Base-by-base conservation (phyloP, 2,329 filamentous ascomycete species). In the Aspergillaceae sp. region DNA sequence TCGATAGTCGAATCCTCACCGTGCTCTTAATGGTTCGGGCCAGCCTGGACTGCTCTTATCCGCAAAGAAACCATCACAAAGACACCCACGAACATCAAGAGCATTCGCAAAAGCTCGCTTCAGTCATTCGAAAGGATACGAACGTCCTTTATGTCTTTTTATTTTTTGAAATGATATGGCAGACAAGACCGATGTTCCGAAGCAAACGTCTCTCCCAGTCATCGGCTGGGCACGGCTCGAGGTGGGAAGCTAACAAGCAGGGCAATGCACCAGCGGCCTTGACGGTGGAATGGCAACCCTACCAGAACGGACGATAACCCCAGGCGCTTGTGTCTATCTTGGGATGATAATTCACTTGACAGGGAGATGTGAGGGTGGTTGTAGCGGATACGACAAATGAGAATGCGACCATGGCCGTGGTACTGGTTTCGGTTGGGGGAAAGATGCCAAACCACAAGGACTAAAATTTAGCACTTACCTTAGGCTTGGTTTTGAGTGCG, bases 401-500 rank as follows among this genome's bases (percentile, higher is more conserved):
- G 3, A 48, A 28, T 33, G 42, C 26, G 28, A 37, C 19, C 19
- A 37, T 29, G 11, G n/a, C 19, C 28, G 9, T 27, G 33, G 40
- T 4, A 29, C 5, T n/a, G 5, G 10, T n/a, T 41, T 9, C 30
- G 8, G 5, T 6, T 32, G 30, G 5, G 5, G 30, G 30, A 9
- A 32, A 6, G 8, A 32, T 32, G 8, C 8, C 6, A 32, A 32
- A 32, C 8, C 30, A 32, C 19, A 19, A 19, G 4, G 5, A 9
- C 8, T 29, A n/a, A n/a, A n/a, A n/a, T n/a, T n/a, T n/a, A 38
- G 32, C 7, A 70, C 76, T 64, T 65, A 88, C 87, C 80, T 90
- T 91, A 4, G 90, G 90, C 60, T 84, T 83, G 34, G 80, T 91
- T 74, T 94, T 94, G 43, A 96, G 73, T 9, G 88, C 87, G 50